A percentile compares a stretch with the other conserved stretches of the same genome.
These are phyloP conservation scores for Malus orientalis DNA, from an alignment of 306 rosid genomes.

Conservation along the genomic window DNA sequence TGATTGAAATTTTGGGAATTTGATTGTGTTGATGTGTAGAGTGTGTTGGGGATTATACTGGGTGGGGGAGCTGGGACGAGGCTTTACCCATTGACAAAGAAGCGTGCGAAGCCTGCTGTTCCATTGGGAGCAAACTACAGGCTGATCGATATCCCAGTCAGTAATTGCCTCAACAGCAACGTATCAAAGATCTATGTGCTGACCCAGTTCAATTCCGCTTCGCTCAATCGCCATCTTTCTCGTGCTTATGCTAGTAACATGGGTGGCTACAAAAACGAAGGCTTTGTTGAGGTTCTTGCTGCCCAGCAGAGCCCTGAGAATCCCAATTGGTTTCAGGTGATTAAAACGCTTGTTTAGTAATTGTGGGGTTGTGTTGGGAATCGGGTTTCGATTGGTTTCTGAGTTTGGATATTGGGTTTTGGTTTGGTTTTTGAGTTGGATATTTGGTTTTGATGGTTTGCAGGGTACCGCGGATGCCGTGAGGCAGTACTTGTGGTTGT, in stretches of 20 bases:
- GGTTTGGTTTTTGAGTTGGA: not conserved
- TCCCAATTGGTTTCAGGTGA: conserved; percentile 99
- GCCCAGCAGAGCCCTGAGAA: conserved; percentile 99
- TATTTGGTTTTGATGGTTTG: not conserved
- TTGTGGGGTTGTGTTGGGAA: not conserved
- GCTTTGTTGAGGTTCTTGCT: conserved; percentile 96
- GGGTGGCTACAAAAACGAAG: conserved; percentile 95
- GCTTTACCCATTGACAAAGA: conserved; percentile 88
- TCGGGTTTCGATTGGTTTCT: not conserved
- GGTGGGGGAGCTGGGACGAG: conserved; percentile 99
- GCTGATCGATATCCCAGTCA: conserved; percentile 92
- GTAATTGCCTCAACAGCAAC: conserved; percentile 94
- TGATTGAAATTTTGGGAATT: conserved; percentile 1
- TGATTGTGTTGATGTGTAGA: conserved; percentile 29
- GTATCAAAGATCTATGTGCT: conserved; percentile 90
- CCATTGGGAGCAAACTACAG: conserved; percentile 97
- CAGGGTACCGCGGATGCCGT: conserved; percentile 99
- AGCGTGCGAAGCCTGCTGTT: conserved; percentile 97
- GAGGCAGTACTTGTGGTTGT: conserved; percentile 91
- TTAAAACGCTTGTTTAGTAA: not conserved
- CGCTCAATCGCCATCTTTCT: conserved; percentile 92
- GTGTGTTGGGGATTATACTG: conserved; percentile 88
- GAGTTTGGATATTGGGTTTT: not conserved
- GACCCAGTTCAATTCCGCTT: conserved; percentile 95
- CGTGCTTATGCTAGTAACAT: conserved; percentile 94